Evolutionary conservation across 495 filamentous ascomycete genomes (phyloP), one percentile per base, ranked within the genome.

Genomic region (Massariosphaeria phaeospora): DNA sequence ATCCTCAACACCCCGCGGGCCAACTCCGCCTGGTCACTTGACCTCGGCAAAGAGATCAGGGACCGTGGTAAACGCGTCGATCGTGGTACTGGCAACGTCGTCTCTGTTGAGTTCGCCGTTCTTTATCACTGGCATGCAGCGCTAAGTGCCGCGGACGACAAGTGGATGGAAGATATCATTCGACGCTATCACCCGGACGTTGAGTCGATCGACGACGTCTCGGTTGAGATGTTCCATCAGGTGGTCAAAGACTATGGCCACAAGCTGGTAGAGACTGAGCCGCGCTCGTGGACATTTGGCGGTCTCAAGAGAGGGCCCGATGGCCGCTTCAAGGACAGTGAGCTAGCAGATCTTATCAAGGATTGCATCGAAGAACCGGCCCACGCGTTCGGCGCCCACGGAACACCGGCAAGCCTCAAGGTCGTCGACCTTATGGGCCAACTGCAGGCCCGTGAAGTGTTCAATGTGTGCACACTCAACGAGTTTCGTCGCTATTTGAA

Each of bases 311-410:
- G 82, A 57, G 68, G 72, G 42, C 63, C 67, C 7, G 73, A 83
- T 53, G 82, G 82, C 11, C 76, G 50, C 17, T 82, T 82, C 70
- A 72, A 72, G 13, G 81, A 85, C 43, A 75, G 72, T 21, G 80
- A 81, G 13, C 73, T 86, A 24, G 80, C 80, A 1, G 67, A 76
- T 34, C 76, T 85, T 27, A 67, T 85, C 48, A 74, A 73, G 23
- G 70, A 74, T 39, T 77, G 78, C 36, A 73, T 81, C 35, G 82
- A 85, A 56, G 81, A 84, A 52, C 77, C 64, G 2, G 65, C 65
- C 7, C 65, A 68, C 23, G 65, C 53, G 13, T 67, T 67, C 42
- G 65, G 65, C 15, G 54, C 65, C 5, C 62, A 67, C 39, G 65
- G 65, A 10, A 67, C 65, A 10, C 65, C 65, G 1, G 65, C 62